phyloP scores from a whole-genome alignment of 73 alveolate genomes.

The Stentor coeruleus region DNA sequence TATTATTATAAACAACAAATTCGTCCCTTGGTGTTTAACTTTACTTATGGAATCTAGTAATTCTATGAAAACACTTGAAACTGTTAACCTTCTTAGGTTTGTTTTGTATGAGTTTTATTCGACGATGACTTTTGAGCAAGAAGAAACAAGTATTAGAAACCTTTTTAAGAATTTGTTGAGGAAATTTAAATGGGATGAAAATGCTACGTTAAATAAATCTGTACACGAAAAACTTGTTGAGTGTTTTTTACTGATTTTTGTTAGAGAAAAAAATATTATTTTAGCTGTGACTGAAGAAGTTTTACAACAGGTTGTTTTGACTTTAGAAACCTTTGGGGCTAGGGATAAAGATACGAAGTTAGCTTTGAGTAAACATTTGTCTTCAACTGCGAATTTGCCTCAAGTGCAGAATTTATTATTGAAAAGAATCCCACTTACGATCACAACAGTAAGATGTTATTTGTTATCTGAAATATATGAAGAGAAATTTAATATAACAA shows the following conservation, averaged over 20 bases:
- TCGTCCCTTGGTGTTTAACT: conserved; percentile 23
- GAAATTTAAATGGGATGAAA: conserved; percentile 7
- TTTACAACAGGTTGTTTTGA: background rate
- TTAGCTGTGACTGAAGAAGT: conserved; percentile 26
- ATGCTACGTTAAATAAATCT: background rate
- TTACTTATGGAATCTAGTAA: conserved; percentile 7
- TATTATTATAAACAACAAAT: conserved; percentile 14
- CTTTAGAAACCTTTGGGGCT: background rate
- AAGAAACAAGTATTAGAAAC: conserved; percentile 16
- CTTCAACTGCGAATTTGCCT: conserved; percentile 18
- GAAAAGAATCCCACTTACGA: background rate
- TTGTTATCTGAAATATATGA: background rate
- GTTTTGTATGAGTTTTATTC: conserved; percentile 16
- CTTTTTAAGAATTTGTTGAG: conserved; percentile 8
- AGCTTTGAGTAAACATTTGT: background rate
- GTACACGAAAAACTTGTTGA: conserved; percentile 20
- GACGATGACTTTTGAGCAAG: conserved; percentile 16
- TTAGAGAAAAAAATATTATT: conserved; percentile 19
- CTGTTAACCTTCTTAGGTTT: conserved; percentile 1
- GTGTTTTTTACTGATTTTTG: conserved; percentile 15
- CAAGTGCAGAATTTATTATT: conserved; percentile 17
- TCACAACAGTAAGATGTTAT: background rate
- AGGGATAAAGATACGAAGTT: conserved; percentile 14
- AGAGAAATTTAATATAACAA: background rate
- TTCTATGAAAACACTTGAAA: background rate